Evolutionary conservation across 331 rosid species (phyloP), one percentile per base, ranked within the genome.

Genomic region (Acacia concinna): DNA sequence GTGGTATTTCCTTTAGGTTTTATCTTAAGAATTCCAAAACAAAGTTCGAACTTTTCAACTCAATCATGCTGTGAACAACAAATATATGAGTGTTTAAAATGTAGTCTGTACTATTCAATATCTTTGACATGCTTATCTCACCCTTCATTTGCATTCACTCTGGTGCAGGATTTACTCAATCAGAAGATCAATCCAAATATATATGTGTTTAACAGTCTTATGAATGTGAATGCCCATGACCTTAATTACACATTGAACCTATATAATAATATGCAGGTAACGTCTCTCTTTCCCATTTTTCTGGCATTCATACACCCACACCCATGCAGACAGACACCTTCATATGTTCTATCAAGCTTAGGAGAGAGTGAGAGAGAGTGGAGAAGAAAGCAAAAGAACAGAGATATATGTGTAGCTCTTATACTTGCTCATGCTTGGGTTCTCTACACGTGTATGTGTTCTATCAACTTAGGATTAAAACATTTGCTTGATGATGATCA

Each of bases 121-220:
- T 49, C 63, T 73, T 40, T 82, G 65, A 30, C 21, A 52, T 75
- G 49, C 34, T 51, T 79, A 51, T 40, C 68, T 57, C 57, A 34
- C 49, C 72, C 44, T 54, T 81, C 78, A 60, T 71, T 78, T 78
- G 69, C 49, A 52, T 62, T 54, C 62, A 23, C 67, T 81, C 52
- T 87, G 73, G 75, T 78, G 86, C 94, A 95, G 98, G 98, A 95
- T 66, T 80, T 92, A 88, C 89, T 84, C 62, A 88, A 65, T 77
- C 91, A 92, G 89, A 91, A 92, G 83, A 87, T 92, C 77, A 86
- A 85, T 81, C 97, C 98, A 11, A 95, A 95, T 84, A 87, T 89
- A 49, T 95, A 89, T 51, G 96, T 95, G 47, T 87, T 91, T 88
- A 95, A 95, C 94, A 92, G 98, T 87, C 94, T 95, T 82, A 95